phyloP scores from a whole-genome alignment of 2,329 filamentous ascomycete genomes.

The Tolypocladium guangdongense region DNA sequence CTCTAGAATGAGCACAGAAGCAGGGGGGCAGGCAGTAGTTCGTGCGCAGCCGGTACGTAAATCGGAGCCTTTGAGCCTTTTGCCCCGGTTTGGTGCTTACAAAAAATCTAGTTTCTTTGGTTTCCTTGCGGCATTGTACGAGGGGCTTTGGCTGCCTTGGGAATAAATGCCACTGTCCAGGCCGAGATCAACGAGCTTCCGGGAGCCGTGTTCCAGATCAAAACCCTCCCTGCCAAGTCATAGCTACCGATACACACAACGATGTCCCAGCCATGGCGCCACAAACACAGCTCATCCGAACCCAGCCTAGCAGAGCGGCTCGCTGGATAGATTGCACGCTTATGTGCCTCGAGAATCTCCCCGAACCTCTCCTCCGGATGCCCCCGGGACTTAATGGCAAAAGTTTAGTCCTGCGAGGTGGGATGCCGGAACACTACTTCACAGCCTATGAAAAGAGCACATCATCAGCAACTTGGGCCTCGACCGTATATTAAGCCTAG shows the following conservation, averaged over 20 bases:
- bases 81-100: constrained; percentile 4
- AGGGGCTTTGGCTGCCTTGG: constrained; percentile 84
- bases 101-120: constrained; percentile 64
- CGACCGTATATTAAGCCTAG: constrained; percentile 25
- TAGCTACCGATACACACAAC: constrained; percentile 21
- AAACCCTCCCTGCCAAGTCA: constrained; percentile 60
- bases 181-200: constrained; percentile 84
- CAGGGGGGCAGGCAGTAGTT: constrained; percentile 59
- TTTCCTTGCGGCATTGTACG: constrained; percentile 90
- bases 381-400: background rate
- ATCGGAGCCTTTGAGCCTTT: background rate
- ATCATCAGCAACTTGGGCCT: constrained; percentile 25
- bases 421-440: constrained; percentile 12
- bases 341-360: background rate
- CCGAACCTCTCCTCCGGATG: background rate
- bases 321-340: background rate
- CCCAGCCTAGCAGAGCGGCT: background rate
- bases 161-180: constrained; percentile 82
- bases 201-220: constrained; percentile 89
- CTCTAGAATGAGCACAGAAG: constrained; percentile 76
- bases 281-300: background rate
- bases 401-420: background rate
- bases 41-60: constrained; percentile 66
- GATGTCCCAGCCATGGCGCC: background rate
- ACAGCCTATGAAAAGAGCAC: constrained; percentile 25